phyloP scores from a whole-genome alignment of 805 yeast genomes.

The Myxozyma vanderwaltii region DNA sequence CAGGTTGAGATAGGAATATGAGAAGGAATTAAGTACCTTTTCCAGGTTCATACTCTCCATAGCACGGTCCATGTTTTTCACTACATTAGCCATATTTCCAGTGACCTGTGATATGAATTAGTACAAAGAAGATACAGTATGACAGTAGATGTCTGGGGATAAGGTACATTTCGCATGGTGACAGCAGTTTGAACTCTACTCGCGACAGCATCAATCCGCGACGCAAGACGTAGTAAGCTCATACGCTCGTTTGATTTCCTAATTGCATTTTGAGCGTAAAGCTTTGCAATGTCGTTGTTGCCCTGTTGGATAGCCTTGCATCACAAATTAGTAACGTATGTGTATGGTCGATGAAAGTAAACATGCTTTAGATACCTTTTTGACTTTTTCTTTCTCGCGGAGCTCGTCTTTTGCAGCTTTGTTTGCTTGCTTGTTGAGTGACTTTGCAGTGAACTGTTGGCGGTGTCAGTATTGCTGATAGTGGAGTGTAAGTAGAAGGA shows the following conservation, averaged over 20 bases:
- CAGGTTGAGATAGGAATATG: not conserved
- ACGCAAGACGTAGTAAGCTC: conserved; percentile 76
- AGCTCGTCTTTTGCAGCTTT: conserved; percentile 90
- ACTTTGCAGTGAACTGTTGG: conserved; percentile 83
- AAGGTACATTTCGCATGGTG: conserved; percentile 67
- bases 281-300: conserved; percentile 85
- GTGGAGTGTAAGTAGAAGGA: not conserved
- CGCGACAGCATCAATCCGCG: conserved; percentile 94
- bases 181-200: conserved; percentile 96
- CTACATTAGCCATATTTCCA: conserved; percentile 89
- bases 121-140: not conserved
- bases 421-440: conserved; percentile 82
- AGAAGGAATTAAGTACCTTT: conserved; percentile 41
- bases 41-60: conserved; percentile 94
- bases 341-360: no score
- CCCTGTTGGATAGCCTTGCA: conserved; percentile 71
- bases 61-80: conserved; percentile 95
- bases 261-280: conserved; percentile 95
- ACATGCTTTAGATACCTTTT: conserved; percentile 57
- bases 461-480: not conserved
- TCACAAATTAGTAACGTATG: no score
- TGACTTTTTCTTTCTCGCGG: conserved; percentile 81
- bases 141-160: no score
- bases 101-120: conserved; percentile 58
- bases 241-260: conserved; percentile 86